A percentile compares a stretch with the other conserved stretches of the same genome.
Conservation (phyloP, 2,329 filamentous ascomycete species). For the Hirsutella thompsonii region DNA sequence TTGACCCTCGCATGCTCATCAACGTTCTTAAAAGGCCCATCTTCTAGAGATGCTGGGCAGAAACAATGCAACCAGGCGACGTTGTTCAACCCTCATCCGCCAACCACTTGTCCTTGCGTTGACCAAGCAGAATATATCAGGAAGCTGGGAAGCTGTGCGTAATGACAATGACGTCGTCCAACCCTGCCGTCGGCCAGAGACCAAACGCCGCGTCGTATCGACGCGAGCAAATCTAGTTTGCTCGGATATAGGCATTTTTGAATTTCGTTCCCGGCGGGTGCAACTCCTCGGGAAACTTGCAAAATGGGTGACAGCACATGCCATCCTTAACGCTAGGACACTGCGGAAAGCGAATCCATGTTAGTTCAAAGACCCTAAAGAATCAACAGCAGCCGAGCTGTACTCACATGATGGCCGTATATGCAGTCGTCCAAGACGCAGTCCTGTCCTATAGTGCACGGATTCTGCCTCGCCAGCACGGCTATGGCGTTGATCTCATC, state of each 20-base stretch:
- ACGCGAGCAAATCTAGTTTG: too few relatives aligned
- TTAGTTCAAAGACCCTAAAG: not conserved
- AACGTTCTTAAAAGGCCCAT: too few relatives aligned
- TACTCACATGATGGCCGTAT: conserved; percentile 48
- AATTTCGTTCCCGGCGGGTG: conserved; percentile 46
- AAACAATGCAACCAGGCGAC: too few relatives aligned
- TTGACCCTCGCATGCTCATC: too few relatives aligned
- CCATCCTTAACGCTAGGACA: conserved; percentile 40
- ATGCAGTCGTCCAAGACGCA: conserved; percentile 46
- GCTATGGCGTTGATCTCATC: conserved; percentile 45
- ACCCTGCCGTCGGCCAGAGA: too few relatives aligned
- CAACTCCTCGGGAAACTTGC: conserved; percentile 38
- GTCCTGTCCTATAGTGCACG: conserved; percentile 43
- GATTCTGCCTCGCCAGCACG: conserved; percentile 42
- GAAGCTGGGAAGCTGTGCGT: too few relatives aligned
- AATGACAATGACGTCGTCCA: too few relatives aligned
- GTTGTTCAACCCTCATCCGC: too few relatives aligned
- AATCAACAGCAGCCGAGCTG: not conserved
- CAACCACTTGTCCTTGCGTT: too few relatives aligned
- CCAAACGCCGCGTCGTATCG: too few relatives aligned
- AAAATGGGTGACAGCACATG: conserved; percentile 38
- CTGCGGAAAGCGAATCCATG: conserved; percentile 14
- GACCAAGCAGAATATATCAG: too few relatives aligned
- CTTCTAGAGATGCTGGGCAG: too few relatives aligned
- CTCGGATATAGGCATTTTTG: conserved; percentile 20